Conservation (phyloP, 805 yeast species). For the Cyberlindnera japonica region DNA sequence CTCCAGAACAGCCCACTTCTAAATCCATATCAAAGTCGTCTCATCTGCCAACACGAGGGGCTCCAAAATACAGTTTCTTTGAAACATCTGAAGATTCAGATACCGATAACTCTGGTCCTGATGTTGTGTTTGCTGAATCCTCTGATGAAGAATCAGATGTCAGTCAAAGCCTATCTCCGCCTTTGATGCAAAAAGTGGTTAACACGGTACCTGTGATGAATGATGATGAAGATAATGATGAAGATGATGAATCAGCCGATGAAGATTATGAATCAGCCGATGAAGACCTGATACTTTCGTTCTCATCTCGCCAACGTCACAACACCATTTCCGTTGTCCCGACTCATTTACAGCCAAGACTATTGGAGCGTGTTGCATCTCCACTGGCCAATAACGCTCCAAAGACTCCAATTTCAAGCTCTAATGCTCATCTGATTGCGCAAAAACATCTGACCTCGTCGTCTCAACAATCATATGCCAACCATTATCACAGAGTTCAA, state of each 20-base stretch:
- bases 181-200: neutral
- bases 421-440: constrained; percentile 27
- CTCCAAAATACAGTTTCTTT: constrained; percentile 27
- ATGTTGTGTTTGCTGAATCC: constrained; percentile 17
- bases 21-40: constrained; percentile 1
- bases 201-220: no score
- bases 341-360: neutral
- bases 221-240: no score
- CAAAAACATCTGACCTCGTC: constrained; percentile 12
- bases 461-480: constrained; percentile 23
- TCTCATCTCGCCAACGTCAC: constrained; percentile 2
- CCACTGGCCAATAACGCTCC: constrained; percentile 36
- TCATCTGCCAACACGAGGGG: constrained; percentile 19
- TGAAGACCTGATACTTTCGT: constrained; percentile 10
- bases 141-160: constrained; percentile 14
- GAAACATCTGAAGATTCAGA: constrained; percentile 20
- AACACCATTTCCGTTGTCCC: constrained; percentile 24
- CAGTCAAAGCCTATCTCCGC: no score
- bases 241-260: constrained; percentile 23
- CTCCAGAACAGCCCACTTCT: neutral
- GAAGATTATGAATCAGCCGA: constrained; percentile 4
- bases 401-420: constrained; percentile 28
- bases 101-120: constrained; percentile 14
- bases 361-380: constrained; percentile 28
- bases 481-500: constrained; percentile 38